Conservation (phyloP, 306 rosid genomes). For the Prunus armeniaca region DNA sequence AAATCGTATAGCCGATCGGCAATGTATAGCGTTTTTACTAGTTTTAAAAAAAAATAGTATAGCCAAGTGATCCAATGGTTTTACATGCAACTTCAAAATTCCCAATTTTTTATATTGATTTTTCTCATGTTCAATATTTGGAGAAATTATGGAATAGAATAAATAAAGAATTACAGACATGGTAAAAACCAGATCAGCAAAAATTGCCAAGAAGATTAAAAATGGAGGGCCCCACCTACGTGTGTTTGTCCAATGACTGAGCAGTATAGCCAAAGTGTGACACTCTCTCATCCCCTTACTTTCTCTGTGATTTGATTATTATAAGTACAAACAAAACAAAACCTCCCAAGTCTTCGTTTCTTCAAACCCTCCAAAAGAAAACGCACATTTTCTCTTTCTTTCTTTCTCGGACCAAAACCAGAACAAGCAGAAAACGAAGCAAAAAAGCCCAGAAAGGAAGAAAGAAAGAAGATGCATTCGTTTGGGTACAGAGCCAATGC, state of each 20-base stretch:
- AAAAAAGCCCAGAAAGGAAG: neutral
- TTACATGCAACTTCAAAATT: neutral
- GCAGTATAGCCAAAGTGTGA: slow-evolving; percentile 8
- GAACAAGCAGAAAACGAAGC: neutral
- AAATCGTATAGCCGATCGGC: rapidly evolving
- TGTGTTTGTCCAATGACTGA: slow-evolving; percentile 47
- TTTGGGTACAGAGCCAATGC: slow-evolving; percentile 86
- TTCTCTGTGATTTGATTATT: neutral
- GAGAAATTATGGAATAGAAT: neutral
- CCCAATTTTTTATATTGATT: too few relatives aligned
- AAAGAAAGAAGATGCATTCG: slow-evolving; percentile 63
- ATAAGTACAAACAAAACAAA: neutral
- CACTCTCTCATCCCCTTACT: neutral
- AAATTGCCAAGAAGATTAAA: neutral
- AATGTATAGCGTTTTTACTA: too few relatives aligned
- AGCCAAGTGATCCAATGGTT: too few relatives aligned
- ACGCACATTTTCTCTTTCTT: neutral
- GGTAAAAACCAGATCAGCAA: neutral
- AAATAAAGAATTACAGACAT: neutral
- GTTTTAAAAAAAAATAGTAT: too few relatives aligned
- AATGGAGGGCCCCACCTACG: slow-evolving; percentile 21
- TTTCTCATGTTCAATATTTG: too few relatives aligned
- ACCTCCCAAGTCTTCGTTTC: neutral
- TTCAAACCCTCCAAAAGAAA: neutral
- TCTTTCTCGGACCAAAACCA: neutral